Percentiles rank a stretch among this genome's conserved stretches.
Evolutionary conservation across 2,329 filamentous ascomycete genomes (phyloP).

Genomic region (Xylaria digitata): DNA sequence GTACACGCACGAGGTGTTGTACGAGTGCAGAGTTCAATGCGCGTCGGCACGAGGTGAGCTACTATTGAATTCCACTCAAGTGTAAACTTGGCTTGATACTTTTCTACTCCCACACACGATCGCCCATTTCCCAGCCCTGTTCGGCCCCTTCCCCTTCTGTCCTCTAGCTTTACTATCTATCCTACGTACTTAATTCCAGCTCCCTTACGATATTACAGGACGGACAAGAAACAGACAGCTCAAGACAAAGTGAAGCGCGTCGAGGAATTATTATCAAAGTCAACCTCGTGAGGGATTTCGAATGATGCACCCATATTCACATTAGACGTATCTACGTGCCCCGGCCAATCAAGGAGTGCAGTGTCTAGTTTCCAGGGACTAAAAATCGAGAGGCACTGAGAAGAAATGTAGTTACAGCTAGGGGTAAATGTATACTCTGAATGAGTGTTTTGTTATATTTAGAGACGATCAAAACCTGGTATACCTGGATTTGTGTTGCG

Average conservation of each 20-base stretch:
- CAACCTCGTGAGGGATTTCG: slow-evolving; percentile 17
- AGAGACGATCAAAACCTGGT: background rate
- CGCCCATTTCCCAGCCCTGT: background rate
- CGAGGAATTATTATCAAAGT: slow-evolving; percentile 60
- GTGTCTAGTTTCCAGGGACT: background rate
- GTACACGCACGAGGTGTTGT: slow-evolving; percentile 82
- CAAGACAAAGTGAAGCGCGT: slow-evolving; percentile 80
- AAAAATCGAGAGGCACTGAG: background rate
- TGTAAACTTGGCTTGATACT: too few species aligned
- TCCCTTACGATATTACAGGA: slow-evolving; percentile 59
- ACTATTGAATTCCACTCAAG: background rate
- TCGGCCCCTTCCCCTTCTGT: too few species aligned
- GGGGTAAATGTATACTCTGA: background rate
- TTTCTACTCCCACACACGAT: slow-evolving; percentile 7
- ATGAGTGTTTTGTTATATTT: slow-evolving; percentile 2
- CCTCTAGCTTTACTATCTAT: background rate
- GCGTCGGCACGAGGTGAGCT: slow-evolving; percentile 79
- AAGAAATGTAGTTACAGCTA: background rate
- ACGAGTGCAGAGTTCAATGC: slow-evolving; percentile 88
- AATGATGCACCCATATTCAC: background rate
- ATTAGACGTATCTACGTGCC: background rate
- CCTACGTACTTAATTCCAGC: background rate
- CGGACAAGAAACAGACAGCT: slow-evolving; percentile 85
- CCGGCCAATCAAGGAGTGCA: background rate
- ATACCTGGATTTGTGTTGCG: slow-evolving; percentile 9